A percentile compares a stretch with the other conserved stretches of the same genome.
Evolutionary conservation across 306 rosid species (phyloP).

Genomic region (Gleditsia sinensis): DNA sequence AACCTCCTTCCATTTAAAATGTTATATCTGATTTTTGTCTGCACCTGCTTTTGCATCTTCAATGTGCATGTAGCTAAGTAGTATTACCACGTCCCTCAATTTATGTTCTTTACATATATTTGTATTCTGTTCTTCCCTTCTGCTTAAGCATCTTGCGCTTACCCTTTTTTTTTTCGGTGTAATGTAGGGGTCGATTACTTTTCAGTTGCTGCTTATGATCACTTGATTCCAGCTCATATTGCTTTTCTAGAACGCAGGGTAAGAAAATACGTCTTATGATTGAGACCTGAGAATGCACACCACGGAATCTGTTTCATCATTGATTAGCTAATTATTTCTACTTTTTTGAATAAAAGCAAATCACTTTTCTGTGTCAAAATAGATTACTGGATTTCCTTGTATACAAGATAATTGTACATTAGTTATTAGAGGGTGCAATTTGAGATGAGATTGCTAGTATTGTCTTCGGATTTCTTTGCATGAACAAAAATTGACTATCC

Average conservation of each 20-base stretch:
- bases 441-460: conserved; percentile 25
- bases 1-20: background rate
- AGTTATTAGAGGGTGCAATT: no score
- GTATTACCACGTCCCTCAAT: background rate
- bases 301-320: conserved; percentile 4
- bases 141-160: conserved; percentile 22
- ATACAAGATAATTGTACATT: no score
- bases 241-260: conserved; percentile 52
- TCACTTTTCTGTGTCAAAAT: conserved; percentile 1
- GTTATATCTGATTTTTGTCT: background rate
- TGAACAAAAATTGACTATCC: background rate
- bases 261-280: conserved; percentile 14
- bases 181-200: conserved; percentile 49
- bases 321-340: conserved; percentile 9
- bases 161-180: conserved; percentile 9
- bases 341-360: background rate
- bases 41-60: conserved; percentile 13
- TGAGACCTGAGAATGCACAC: background rate
- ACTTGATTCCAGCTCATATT: conserved; percentile 51
- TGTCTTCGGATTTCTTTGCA: conserved; percentile 12
- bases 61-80: conserved; percentile 5
- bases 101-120: background rate
- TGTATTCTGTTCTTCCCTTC: background rate
- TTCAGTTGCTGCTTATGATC: conserved; percentile 47
- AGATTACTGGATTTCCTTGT: background rate